These are phyloP conservation scores for Acanthamoeba lenticulata DNA, from an alignment of 208 protist genomes.

Conservation along the genomic window DNA sequence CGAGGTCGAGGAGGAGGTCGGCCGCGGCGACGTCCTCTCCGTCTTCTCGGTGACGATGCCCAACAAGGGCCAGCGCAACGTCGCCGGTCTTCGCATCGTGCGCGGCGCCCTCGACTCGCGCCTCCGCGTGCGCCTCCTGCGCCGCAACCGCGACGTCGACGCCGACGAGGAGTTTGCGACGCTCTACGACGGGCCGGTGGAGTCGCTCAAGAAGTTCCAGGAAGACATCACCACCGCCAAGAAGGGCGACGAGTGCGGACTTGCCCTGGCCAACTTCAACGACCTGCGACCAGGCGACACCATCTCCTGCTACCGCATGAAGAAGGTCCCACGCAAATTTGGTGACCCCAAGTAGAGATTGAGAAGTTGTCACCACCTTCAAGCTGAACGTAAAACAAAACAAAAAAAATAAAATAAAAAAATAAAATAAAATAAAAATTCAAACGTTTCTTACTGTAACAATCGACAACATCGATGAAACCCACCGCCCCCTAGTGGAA, in stretches of 20 bases:
- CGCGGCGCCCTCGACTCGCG: slow-evolving; percentile 70
- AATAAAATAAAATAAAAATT: too few species aligned
- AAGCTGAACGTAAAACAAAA: too few species aligned
- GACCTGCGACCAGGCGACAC: slow-evolving; percentile 68
- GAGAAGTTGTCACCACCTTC: too few species aligned
- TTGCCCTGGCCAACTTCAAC: slow-evolving; percentile 73
- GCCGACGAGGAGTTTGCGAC: neutral
- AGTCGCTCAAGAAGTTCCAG: slow-evolving; percentile 78
- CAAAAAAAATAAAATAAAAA: too few species aligned
- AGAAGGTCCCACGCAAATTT: slow-evolving; percentile 60
- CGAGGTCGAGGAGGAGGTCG: slow-evolving; percentile 63
- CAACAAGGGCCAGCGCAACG: slow-evolving; percentile 49
- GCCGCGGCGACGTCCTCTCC: slow-evolving; percentile 72
- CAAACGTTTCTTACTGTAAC: too few species aligned
- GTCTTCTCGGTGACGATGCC: slow-evolving; percentile 69
- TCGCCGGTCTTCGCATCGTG: slow-evolving; percentile 78
- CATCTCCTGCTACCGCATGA: slow-evolving; percentile 71
- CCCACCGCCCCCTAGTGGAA: too few species aligned
- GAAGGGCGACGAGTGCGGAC: slow-evolving; percentile 82
- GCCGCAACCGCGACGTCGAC: neutral
- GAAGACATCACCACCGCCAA: slow-evolving; percentile 80
- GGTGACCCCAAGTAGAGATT: slow-evolving; percentile 25
- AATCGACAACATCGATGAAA: too few species aligned
- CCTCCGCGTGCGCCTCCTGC: slow-evolving; percentile 55
- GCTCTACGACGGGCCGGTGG: slow-evolving; percentile 49